Base-by-base conservation (phyloP, 2,329 filamentous ascomycete species). In the Dactylella cylindrospora region DNA sequence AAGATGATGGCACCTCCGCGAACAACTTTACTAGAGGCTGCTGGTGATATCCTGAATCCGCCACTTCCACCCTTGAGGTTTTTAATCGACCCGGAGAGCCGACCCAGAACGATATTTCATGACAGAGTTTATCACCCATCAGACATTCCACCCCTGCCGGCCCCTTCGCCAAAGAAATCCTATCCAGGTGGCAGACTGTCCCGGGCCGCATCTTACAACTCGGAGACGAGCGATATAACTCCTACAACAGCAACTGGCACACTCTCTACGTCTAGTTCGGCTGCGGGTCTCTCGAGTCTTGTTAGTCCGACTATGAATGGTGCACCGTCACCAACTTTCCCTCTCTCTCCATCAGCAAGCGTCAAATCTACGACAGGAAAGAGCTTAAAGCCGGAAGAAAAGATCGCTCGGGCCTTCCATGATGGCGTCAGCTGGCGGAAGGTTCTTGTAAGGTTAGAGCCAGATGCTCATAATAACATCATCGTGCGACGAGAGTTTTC, bases 391-490 rank as follows among this genome's bases (percentile, higher is more conserved):
- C 90, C 97, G 0, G 93, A 98, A 73, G 93, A 98, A 73, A 97
- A 96, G 74, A 98, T 98, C 67, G 93, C 93, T 1, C 82, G 93
- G 39, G 93, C 90, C 10, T 98, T 98, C 74, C 93, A 98, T 72
- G 83, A 84, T 9, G 89, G 89, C 65, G 75, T 98, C 15, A 88
- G 88, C 1, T 98, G 93, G 93, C 86, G 93, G 38, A 98, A 98
- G 72, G 93, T 98, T 1, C 81, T 98, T 3, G 93, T 98, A 10
- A 86, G 93, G 49, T 78, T 98, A 2, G 91, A 98, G 71, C 93
- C 93, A 0, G 93, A 98, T 73, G 93, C 93, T 0, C 93, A 98
- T 75, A 98, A 98, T 74, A 98, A 98, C 73, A 95, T 98, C 67
- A 86, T 97, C 61, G 93, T 98, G 19, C 85, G 93, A 12, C 85